Conservation (phyloP, 2,329 filamentous ascomycete genomes). For the Microdochium bolleyi region DNA sequence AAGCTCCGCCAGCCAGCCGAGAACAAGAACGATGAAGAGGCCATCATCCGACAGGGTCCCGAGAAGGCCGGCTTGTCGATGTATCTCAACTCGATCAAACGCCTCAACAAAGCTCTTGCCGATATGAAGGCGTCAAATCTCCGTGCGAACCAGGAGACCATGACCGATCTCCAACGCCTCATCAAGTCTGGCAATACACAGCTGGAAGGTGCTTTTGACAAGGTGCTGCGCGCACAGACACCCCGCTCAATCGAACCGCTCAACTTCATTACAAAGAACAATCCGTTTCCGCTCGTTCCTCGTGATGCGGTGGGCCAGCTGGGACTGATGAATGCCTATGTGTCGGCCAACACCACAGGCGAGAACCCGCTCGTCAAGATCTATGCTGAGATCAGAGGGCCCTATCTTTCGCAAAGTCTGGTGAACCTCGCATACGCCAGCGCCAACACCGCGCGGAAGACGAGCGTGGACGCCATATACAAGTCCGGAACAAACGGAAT, state of each 20-base stretch:
- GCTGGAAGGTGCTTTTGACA: constrained; percentile 77
- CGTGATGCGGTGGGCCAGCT: constrained; percentile 70
- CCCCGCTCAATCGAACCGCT: constrained; percentile 78
- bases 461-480: constrained; percentile 76
- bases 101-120: constrained; percentile 73
- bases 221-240: constrained; percentile 66
- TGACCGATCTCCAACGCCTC: constrained; percentile 69
- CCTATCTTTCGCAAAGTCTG: constrained; percentile 75
- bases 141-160: constrained; percentile 83
- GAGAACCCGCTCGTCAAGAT: constrained; percentile 71
- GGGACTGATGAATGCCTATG: constrained; percentile 69
- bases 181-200: constrained; percentile 74
- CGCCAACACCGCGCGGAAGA: constrained; percentile 73
- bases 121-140: constrained; percentile 89
- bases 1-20: constrained; percentile 84
- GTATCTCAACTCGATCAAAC: constrained; percentile 84
- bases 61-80: constrained; percentile 73
- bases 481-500: constrained; percentile 86
- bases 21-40: constrained; percentile 85
- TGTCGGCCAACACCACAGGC: constrained; percentile 51
- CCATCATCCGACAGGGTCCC: constrained; percentile 81
- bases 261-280: constrained; percentile 86
- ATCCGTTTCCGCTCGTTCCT: constrained; percentile 72
- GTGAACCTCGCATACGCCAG: constrained; percentile 84
- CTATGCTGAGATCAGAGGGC: constrained; percentile 78